Base-by-base conservation (phyloP, 2,329 filamentous ascomycete species). In the Ophiostoma populinum region DNA sequence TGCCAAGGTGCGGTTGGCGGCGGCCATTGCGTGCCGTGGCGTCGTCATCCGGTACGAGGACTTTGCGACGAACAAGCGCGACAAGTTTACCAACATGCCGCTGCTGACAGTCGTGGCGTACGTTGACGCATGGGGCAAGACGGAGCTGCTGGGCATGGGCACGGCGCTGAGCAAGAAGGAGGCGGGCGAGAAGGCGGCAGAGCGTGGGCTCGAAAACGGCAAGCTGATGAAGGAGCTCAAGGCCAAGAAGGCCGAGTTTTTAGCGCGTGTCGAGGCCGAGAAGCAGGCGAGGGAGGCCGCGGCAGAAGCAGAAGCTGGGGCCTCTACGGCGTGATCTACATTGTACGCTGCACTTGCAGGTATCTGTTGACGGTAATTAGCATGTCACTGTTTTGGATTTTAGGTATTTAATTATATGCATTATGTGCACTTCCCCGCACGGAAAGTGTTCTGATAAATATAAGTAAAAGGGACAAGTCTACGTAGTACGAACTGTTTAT, bases 111-210 rank as follows among this genome's bases (percentile, higher is more conserved):
- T 83, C 1, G 75, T 66, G 1, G 63, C 71, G 0, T 79, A 70
- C 45, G 56, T 83, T 19, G 67, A 70, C 15, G 79, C 77, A 0
- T 80, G 74, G 62, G 79, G 78, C 5, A 72, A 77, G 51, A 63
- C 61, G 21, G 58, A 67, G 49, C 55, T 67, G 38, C 53, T 86
- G 6, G 80, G 73, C 0, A 61, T 59, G 29, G 80, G 77, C 1
- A 67, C 64, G 21, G 79, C 67, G 1, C 55, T 70, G 42, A 70
- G 65, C 36, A 83, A 83, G 55, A 70, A 67, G 38, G 75, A 81
- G 38, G 80, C 79, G 1, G 75, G 74, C 0, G 58, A 67, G 11
- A 73, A 67, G 43, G 80, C 80, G 1, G 80, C 80, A 1, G 54
- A 58, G 27, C 58, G 61, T 44, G 77, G 75, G 1, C 47, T 86